Conservation (phyloP, 441 rosid genomes). For the Erysimum pusillum region DNA sequence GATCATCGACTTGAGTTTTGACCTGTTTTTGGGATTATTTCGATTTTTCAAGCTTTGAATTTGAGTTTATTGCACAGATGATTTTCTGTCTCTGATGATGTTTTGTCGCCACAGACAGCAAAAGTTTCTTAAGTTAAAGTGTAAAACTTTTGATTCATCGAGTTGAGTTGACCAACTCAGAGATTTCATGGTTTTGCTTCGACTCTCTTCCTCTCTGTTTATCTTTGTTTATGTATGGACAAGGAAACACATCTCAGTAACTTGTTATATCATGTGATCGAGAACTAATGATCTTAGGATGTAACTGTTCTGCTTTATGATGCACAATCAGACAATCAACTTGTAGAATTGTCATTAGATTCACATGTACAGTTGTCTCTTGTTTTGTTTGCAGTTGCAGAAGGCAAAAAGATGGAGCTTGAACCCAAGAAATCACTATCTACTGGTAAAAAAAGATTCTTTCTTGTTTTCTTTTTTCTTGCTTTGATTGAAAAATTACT, state of each 20-base stretch:
- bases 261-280: slow-evolving; percentile 7
- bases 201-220: slow-evolving; percentile 22
- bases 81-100: slow-evolving; percentile 31
- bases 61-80: slow-evolving; percentile 32
- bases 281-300: slow-evolving; percentile 12
- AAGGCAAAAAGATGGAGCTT: slow-evolving; percentile 58
- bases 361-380: not conserved
- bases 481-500: not conserved
- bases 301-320: slow-evolving; percentile 9
- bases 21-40: slow-evolving; percentile 1
- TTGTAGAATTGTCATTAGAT: not conserved
- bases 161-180: slow-evolving; percentile 47
- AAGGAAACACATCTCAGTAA: not conserved
- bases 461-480: slow-evolving; percentile 3
- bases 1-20: not conserved
- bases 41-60: slow-evolving; percentile 13
- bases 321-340: slow-evolving; percentile 5
- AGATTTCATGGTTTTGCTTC: not conserved
- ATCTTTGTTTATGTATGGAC: too few relatives aligned
- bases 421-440: slow-evolving; percentile 44
- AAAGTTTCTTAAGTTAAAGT: not conserved
- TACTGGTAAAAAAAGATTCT: slow-evolving; percentile 35
- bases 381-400: slow-evolving; percentile 44
- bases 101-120: slow-evolving; percentile 18
- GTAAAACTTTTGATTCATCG: slow-evolving; percentile 3